phyloP scores from a whole-genome alignment of 345 rosid species.

The Orychophragmus violaceus region DNA sequence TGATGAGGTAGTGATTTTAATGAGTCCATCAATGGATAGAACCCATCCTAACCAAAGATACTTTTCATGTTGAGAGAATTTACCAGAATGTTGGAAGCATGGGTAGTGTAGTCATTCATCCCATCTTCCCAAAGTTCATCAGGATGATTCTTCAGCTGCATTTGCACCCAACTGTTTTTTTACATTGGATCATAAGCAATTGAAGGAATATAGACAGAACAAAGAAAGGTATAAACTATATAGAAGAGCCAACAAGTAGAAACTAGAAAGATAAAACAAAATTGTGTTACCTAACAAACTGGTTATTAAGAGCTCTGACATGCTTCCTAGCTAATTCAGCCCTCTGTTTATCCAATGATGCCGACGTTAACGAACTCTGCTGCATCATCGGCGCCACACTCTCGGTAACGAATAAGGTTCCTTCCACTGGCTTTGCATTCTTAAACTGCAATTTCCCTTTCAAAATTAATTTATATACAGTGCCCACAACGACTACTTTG shows the following conservation, averaged over 20 bases:
- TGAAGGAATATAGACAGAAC: neutral
- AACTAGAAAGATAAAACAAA: neutral
- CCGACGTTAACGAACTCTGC: slow-evolving; percentile 25
- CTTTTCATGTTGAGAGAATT: neutral
- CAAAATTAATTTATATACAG: neutral
- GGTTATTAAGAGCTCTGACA: slow-evolving; percentile 89
- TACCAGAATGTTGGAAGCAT: slow-evolving; percentile 79
- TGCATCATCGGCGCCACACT: slow-evolving; percentile 54
- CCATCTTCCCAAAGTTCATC: slow-evolving; percentile 99
- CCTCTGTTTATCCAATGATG: slow-evolving; percentile 43
- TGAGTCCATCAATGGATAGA: neutral
- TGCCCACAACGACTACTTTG: neutral
- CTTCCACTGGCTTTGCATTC: slow-evolving; percentile 59
- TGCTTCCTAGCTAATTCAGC: slow-evolving; percentile 76
- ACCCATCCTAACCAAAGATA: neutral
- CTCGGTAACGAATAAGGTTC: slow-evolving; percentile 46
- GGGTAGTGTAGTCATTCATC: slow-evolving; percentile 62
- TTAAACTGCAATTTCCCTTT: slow-evolving; percentile 42
- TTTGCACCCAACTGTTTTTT: slow-evolving; percentile 87
- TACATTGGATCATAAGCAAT: slow-evolving; percentile 17
- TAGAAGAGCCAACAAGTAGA: neutral
- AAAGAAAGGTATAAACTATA: neutral
- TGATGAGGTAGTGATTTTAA: slow-evolving; percentile 7
- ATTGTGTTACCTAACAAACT: slow-evolving; percentile 72
- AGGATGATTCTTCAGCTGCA: slow-evolving; percentile 82